Evolutionary conservation across 2,329 filamentous ascomycete genomes (phyloP).

Genomic region (Amphichorda felina): DNA sequence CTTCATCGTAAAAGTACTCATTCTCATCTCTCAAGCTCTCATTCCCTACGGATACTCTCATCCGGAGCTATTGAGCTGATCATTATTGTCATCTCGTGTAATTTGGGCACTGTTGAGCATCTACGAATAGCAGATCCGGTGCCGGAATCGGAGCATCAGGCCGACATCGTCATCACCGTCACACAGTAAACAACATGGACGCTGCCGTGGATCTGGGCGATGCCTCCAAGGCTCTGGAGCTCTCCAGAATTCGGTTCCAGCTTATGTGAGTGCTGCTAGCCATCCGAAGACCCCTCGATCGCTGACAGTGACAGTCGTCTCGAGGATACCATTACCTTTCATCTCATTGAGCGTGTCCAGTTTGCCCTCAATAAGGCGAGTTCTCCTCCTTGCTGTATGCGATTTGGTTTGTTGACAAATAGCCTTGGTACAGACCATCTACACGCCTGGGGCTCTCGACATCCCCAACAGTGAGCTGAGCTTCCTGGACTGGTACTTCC

Average conservation of each 20-base stretch:
- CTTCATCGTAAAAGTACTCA: too few relatives aligned
- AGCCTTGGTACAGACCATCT: conserved; percentile 49
- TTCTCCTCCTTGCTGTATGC: not conserved
- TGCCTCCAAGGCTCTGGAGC: conserved; percentile 72
- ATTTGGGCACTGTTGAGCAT: too few relatives aligned
- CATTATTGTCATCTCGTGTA: too few relatives aligned
- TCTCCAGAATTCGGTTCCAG: conserved; percentile 86
- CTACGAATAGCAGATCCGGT: too few relatives aligned
- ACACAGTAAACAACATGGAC: conserved; percentile 52
- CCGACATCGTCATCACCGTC: conserved; percentile 7
- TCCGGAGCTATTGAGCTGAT: too few relatives aligned
- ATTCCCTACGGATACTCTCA: too few relatives aligned
- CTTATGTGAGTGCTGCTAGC: conserved; percentile 55
- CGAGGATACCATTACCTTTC: conserved; percentile 95
- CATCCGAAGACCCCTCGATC: too few relatives aligned
- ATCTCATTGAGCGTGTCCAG: conserved; percentile 95
- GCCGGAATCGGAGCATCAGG: too few relatives aligned
- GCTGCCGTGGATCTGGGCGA: conserved; percentile 80
- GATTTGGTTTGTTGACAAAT: not conserved
- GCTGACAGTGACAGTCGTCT: conserved; percentile 54
- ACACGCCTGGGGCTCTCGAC: conserved; percentile 64
- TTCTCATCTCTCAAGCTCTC: too few relatives aligned
- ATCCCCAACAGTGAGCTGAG: conserved; percentile 64
- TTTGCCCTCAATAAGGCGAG: conserved; percentile 67
- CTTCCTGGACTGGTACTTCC: conserved; percentile 90